A percentile compares a stretch with the other conserved stretches of the same genome.
These are phyloP conservation scores for Warburgia ugandensis DNA, from an alignment of 164 flowering plant genomes.

Conservation along the genomic window DNA sequence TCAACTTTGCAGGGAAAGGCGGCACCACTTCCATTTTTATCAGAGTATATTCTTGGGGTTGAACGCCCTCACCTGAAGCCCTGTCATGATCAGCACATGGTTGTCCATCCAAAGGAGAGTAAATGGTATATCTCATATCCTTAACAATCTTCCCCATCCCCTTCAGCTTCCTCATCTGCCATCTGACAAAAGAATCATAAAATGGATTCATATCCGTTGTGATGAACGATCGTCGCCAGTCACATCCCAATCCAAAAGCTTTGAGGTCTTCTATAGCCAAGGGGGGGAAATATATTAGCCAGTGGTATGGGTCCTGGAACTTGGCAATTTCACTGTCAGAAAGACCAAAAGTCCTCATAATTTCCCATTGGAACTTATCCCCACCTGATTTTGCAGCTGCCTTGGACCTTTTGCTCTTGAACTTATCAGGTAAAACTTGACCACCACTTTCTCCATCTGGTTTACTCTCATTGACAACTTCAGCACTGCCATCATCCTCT, in stretches of 20 bases:
- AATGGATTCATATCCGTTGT: conserved; percentile 78
- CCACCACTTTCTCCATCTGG: conserved; percentile 25
- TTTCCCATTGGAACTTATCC: conserved; percentile 57
- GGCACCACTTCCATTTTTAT: conserved; percentile 83
- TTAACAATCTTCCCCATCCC: conserved; percentile 79
- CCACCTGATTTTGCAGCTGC: conserved; percentile 49
- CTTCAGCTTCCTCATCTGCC: conserved; percentile 89
- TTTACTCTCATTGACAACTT: conserved; percentile 10
- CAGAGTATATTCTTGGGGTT: conserved; percentile 80
- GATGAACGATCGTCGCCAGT: conserved; percentile 86
- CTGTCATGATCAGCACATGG: conserved; percentile 97
- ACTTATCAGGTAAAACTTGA: conserved; percentile 37
- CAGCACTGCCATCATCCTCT: conserved; percentile 27
- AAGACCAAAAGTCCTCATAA: conserved; percentile 73
- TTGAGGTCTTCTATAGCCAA: conserved; percentile 74
- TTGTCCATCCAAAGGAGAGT: conserved; percentile 81
- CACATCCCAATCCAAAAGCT: conserved; percentile 84
- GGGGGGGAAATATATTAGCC: conserved; percentile 76
- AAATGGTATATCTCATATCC: conserved; percentile 65
- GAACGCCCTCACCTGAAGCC: conserved; percentile 89
- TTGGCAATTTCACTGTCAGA: conserved; percentile 63
- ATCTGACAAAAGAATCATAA: conserved; percentile 71
- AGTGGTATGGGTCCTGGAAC: conserved; percentile 63
- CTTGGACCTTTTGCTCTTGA: conserved; percentile 67
- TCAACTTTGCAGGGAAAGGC: conserved; percentile 63